Conservation (phyloP, 2,329 filamentous ascomycete genomes). For the Stemphylium vesicarium region DNA sequence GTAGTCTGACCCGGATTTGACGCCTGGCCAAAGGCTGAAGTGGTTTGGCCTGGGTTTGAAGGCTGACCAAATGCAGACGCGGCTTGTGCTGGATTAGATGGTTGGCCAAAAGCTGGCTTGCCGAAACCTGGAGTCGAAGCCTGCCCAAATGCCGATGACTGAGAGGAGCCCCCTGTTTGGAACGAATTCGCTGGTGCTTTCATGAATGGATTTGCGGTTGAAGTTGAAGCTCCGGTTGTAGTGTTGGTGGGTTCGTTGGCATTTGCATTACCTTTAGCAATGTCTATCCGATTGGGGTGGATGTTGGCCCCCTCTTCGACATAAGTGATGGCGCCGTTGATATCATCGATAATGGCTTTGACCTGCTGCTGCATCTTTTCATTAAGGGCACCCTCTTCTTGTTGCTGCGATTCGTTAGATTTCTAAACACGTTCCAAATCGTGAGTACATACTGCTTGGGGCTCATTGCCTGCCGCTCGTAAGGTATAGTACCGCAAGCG, state of each 20-base stretch:
- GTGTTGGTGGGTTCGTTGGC: constrained; percentile 10
- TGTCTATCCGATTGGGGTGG: constrained; percentile 44
- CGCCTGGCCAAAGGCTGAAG: constrained; percentile 51
- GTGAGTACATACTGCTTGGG: constrained; percentile 56
- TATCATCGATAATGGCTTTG: constrained; percentile 70
- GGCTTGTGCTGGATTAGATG: constrained; percentile 37
- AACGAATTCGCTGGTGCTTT: constrained; percentile 20
- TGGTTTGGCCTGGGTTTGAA: constrained; percentile 8
- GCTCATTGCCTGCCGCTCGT: constrained; percentile 64
- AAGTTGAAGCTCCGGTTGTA: constrained; percentile 7
- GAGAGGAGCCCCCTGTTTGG: constrained; percentile 21
- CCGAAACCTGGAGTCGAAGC: constrained; percentile 45
- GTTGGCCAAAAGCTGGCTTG: constrained; percentile 49
- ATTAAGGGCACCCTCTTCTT: constrained; percentile 67
- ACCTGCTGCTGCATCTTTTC: constrained; percentile 72
- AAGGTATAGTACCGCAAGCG: constrained; percentile 73
- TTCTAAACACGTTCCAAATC: neutral
- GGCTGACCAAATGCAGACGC: constrained; percentile 7
- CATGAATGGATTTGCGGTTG: constrained; percentile 35
- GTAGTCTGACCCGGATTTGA: constrained; percentile 23
- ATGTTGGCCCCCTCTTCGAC: constrained; percentile 45
- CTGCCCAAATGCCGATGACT: constrained; percentile 45
- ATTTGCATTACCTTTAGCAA: constrained; percentile 31
- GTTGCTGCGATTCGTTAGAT: constrained; percentile 56
- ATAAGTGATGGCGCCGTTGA: constrained; percentile 66